A percentile compares a stretch with the other conserved stretches of the same genome.
Evolutionary conservation across 2,329 filamentous ascomycete genomes (phyloP).

Genomic region (Fusarium mundagurra): DNA sequence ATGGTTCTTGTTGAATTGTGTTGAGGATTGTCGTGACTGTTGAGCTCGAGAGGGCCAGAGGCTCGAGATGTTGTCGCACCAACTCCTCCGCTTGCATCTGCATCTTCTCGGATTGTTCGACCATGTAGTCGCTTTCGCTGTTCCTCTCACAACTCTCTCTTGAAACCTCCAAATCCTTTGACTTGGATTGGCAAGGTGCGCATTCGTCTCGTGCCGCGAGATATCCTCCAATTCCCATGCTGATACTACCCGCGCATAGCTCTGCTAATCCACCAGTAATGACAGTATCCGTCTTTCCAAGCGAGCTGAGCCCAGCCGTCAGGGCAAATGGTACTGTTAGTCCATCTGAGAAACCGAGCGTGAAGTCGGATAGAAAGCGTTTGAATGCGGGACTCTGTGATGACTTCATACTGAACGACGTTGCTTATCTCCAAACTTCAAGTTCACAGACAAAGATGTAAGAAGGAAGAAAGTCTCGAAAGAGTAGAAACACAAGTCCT

Average conservation of each 20-base stretch:
- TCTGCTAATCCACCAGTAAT: constrained; percentile 76
- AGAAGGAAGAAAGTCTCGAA: not conserved
- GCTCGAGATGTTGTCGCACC: constrained; percentile 47
- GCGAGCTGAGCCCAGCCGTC: constrained; percentile 72
- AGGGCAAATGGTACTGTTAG: constrained; percentile 80
- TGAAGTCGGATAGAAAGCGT: constrained; percentile 69
- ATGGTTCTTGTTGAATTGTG: constrained; percentile 42
- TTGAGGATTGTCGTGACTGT: constrained; percentile 40
- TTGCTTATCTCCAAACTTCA: not conserved
- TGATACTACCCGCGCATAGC: constrained; percentile 75
- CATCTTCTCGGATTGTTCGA: constrained; percentile 11
- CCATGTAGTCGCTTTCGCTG: not conserved
- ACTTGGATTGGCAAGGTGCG: not conserved
- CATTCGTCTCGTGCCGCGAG: constrained; percentile 63
- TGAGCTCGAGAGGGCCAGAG: constrained; percentile 42
- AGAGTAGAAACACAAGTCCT: not conserved
- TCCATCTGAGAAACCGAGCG: constrained; percentile 78
- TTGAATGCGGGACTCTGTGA: constrained; percentile 44
- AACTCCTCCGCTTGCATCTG: constrained; percentile 28
- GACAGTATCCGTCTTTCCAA: constrained; percentile 69
- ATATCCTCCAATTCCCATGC: constrained; percentile 78
- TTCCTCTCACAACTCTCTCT: constrained; percentile 33
- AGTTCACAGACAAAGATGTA: not conserved
- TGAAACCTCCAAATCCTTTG: constrained; percentile 35
- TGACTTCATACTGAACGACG: constrained; percentile 18